Evolutionary conservation across 768 basidiomycete genomes (phyloP).

Genomic region (Amanita phalloides): DNA sequence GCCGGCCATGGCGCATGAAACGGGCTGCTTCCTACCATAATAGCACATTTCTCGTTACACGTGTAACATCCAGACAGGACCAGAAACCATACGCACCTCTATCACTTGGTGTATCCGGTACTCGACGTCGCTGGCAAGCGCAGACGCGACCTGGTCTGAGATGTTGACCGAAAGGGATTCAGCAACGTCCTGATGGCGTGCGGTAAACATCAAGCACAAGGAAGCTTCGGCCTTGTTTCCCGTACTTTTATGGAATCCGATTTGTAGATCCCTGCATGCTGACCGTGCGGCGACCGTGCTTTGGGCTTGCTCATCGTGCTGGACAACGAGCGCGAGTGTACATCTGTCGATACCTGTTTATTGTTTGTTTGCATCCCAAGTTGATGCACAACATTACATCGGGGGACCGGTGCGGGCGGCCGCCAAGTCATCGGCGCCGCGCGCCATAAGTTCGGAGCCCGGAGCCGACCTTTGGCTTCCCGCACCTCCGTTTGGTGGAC

Average conservation of each 20-base stretch:
- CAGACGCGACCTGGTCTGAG: constrained; percentile 67
- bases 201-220: constrained; percentile 1
- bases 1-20: constrained; percentile 90
- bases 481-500: background rate
- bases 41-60: constrained; percentile 1
- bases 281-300: constrained; percentile 30
- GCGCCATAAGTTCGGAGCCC: background rate
- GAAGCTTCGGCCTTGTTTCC: background rate
- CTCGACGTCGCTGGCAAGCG: constrained; percentile 92
- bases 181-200: constrained; percentile 65
- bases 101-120: constrained; percentile 93
- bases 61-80: constrained; percentile 8
- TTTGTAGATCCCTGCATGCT: constrained; percentile 54
- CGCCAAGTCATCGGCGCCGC: background rate
- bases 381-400: background rate
- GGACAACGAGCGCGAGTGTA: background rate
- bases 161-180: constrained; percentile 79
- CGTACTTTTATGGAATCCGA: constrained; percentile 52
- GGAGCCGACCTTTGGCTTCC: background rate
- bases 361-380: background rate
- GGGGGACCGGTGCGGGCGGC: background rate
- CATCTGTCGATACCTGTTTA: background rate
- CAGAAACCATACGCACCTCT: constrained; percentile 41
- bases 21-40: constrained; percentile 77
- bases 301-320: constrained; percentile 34